phyloP scores from a whole-genome alignment of 2,329 filamentous ascomycete genomes.

The Calonectria pteridis region DNA sequence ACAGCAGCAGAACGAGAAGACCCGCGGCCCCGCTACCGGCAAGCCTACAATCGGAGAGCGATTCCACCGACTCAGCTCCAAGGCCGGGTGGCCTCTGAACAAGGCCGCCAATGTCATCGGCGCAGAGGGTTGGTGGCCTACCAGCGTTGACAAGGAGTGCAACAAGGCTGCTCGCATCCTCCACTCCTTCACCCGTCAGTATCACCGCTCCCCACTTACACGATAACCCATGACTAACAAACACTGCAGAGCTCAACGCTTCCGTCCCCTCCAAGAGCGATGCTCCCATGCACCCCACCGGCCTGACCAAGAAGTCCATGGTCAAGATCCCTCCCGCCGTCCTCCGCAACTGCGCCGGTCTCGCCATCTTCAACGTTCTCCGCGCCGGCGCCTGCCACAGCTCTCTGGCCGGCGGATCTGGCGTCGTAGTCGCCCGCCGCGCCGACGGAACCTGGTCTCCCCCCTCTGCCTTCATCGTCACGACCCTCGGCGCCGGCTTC shows the following conservation, averaged over 20 bases:
- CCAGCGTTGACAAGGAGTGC: slow-evolving; percentile 78
- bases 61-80: slow-evolving; percentile 76
- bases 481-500: slow-evolving; percentile 78
- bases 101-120: slow-evolving; percentile 76
- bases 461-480: slow-evolving; percentile 78
- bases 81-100: slow-evolving; percentile 75
- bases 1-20: slow-evolving; percentile 27
- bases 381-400: slow-evolving; percentile 68
- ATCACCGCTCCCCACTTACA: not conserved
- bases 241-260: slow-evolving; percentile 35
- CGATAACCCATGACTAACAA: slow-evolving; percentile 18
- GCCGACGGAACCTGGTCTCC: slow-evolving; percentile 76
- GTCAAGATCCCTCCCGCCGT: slow-evolving; percentile 58
- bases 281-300: slow-evolving; percentile 48
- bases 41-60: slow-evolving; percentile 63
- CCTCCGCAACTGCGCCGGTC: slow-evolving; percentile 67
- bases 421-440: slow-evolving; percentile 69
- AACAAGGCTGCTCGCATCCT: slow-evolving; percentile 82
- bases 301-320: slow-evolving; percentile 49
- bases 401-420: slow-evolving; percentile 70
- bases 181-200: slow-evolving; percentile 75
- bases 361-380: slow-evolving; percentile 74
- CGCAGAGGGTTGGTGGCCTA: slow-evolving; percentile 82
- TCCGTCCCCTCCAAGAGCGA: slow-evolving; percentile 34
- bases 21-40: not conserved